Base-by-base conservation (phyloP, 495 filamentous ascomycete genomes). In the Cercophora samala region DNA sequence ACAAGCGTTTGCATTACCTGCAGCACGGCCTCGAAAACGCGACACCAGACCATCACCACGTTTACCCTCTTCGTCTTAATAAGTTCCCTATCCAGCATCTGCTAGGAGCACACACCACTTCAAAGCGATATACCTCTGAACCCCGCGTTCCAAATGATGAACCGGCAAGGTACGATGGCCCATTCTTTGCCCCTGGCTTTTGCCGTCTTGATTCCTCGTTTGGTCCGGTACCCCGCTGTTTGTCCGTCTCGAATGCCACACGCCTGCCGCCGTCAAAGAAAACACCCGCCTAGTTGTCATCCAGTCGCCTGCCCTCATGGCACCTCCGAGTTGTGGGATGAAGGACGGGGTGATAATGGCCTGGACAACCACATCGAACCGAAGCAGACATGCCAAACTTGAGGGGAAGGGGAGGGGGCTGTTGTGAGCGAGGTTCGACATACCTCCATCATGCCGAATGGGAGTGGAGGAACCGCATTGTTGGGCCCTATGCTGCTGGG, bases 121-220 rank as follows among this genome's bases (percentile, higher is more conserved):
- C 37, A 2, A 46, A 46, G 5, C 37, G 37, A 46, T 5, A 46
- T 9, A 46, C 15, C 15, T 46, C 37, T 46, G 8, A 46, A 17
- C 37, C 15, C 37, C 37, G 37, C 37, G 37, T 46, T 46, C 37
- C 25, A 62, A 55, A 80, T 77, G 73, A 86, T 86, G 84, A 86
- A 86, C 78, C 80, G 84, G 75, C 79, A 82, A 86, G 84, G 84
- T 86, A 86, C 62, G 75, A 65, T 68, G 67, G 68, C 70, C 52
- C 53, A 13, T 25, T 26, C 54, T 37, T 54, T 64, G 63, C 72
- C 70, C 71, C 73, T 70, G 64, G n/a, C 70, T 73, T 63, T 37
- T 54, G 63, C 69, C 70, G 66, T 62, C 70, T 65, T 68, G 52
- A 67, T 62, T 62, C 55, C 37, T 46, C 37, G 37, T 46, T 9